Conservation (phyloP, 352 stramenopile species). For the Phytophthora citricola region DNA sequence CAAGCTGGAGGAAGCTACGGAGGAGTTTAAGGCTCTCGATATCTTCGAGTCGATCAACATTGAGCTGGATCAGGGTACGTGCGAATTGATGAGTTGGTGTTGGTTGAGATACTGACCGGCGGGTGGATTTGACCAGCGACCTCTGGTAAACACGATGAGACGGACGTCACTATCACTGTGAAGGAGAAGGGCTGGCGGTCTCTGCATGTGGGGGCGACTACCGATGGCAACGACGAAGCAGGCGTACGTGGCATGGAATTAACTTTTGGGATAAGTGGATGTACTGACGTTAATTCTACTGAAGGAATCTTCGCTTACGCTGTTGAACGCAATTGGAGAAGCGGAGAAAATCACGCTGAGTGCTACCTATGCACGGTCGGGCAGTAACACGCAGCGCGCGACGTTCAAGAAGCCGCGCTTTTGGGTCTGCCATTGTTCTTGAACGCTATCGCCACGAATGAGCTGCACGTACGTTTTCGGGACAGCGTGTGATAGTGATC, state of each 20-base stretch:
- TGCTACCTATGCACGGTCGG: slow-evolving; percentile 84
- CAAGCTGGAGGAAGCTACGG: slow-evolving; percentile 63
- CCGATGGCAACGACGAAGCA: slow-evolving; percentile 86
- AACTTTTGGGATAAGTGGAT: neutral
- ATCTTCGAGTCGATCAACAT: slow-evolving; percentile 89
- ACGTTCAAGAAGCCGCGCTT: slow-evolving; percentile 90
- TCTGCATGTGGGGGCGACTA: slow-evolving; percentile 84
- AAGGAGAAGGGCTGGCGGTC: slow-evolving; percentile 89
- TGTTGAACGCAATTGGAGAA: slow-evolving; percentile 85
- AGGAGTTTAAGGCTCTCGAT: slow-evolving; percentile 77
- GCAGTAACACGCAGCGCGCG: slow-evolving; percentile 84
- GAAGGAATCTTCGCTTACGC: slow-evolving; percentile 84
- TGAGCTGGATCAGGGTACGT: slow-evolving; percentile 75
- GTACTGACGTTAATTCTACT: slow-evolving; percentile 9
- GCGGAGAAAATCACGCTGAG: slow-evolving; percentile 86
- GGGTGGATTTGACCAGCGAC: slow-evolving; percentile 47
- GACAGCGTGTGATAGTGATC: neutral
- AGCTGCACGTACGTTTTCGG: slow-evolving; percentile 66
- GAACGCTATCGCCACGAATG: slow-evolving; percentile 77
- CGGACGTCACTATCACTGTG: slow-evolving; percentile 88
- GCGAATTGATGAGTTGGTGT: neutral
- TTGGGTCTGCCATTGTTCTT: slow-evolving; percentile 83
- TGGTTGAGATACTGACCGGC: slow-evolving; percentile 5
- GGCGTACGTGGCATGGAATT: slow-evolving; percentile 42
- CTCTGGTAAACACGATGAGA: slow-evolving; percentile 74